Conservation (phyloP, 306 rosid species). For the Cicer bijugum region DNA sequence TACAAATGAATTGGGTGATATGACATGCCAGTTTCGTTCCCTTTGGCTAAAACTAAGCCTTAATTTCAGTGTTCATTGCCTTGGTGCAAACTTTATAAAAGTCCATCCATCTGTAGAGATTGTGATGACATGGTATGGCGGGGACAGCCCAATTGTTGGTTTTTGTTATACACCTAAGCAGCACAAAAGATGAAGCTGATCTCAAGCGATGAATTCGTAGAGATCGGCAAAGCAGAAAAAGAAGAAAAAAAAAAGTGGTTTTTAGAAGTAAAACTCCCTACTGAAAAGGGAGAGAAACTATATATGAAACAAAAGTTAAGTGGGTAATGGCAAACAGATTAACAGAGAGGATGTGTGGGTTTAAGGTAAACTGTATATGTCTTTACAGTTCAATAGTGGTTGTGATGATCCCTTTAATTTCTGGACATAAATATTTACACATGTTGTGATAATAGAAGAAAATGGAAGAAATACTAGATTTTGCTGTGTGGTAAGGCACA, state of each 20-base stretch:
- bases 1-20: constrained; percentile 51
- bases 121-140: constrained; percentile 35
- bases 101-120: constrained; percentile 42
- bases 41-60: constrained; percentile 48
- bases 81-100: constrained; percentile 43
- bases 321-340: constrained; percentile 25
- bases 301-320: constrained; percentile 9
- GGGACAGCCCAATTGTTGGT: constrained; percentile 41
- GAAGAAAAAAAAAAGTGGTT: not conserved
- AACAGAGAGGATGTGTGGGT: constrained; percentile 35
- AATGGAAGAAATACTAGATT: constrained; percentile 31
- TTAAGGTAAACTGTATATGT: constrained; percentile 42
- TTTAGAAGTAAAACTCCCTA: constrained; percentile 23
- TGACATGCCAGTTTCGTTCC: constrained; percentile 33
- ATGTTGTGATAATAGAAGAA: constrained; percentile 38
- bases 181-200: constrained; percentile 36
- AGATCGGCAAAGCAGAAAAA: constrained; percentile 22
- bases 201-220: constrained; percentile 37
- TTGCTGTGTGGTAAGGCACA: constrained; percentile 33
- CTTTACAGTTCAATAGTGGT: constrained; percentile 45
- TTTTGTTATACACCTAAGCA: constrained; percentile 44
- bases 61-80: constrained; percentile 46
- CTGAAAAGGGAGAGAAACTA: constrained; percentile 42
- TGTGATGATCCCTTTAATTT: constrained; percentile 39
- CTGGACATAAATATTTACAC: constrained; percentile 41